Evolutionary conservation across 2,329 filamentous ascomycete species (phyloP), one percentile per base, ranked within the genome.

Genomic region (Monosporascus sp.): DNA sequence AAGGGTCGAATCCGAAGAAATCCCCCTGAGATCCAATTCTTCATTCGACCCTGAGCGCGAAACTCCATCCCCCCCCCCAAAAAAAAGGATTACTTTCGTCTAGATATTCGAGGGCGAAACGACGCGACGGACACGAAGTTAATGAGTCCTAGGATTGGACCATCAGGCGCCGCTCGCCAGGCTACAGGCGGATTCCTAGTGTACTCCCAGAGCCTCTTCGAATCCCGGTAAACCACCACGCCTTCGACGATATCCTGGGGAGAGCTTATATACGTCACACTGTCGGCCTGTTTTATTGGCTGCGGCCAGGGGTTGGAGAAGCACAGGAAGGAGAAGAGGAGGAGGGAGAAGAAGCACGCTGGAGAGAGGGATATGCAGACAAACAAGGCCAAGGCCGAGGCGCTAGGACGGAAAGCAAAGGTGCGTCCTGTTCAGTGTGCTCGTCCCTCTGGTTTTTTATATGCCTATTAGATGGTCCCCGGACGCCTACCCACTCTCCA

Each of bases 331-430:
- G 8, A 48, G 18, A 52, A 48, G 39, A 47, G 39, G 37, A 39
- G 49, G 52, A 55, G n/a, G 22, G 22, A 18, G 51, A 59, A 50
- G 50, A 39, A 22, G 52, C 43, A 52, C 52, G 4, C 54, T 53
- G 37, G 48, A 56, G 56, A 57, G 59, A 14, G 56, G 61, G 65
- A 66, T 47, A 68, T 68, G 72, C 67, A 68, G 63, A 63, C 71
- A 60, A 71, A 69, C 59, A 76, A 70, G 67, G 69, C 66, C 46
- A 77, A 73, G 65, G 73, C 72, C 66, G 75, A 77, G 70, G 71
- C 72, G 66, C 70, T 75, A 59, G 66, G 65, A 66, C 63, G 63
- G 52, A 66, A 65, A 61, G 64, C 68, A 63, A 68, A 71, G 59
- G 63, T 66, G 49, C 60, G 64, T 58, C 52, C 39, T 25, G 22